phyloP scores from a whole-genome alignment of 805 yeast genomes.

The Kuraishia floccosa region DNA sequence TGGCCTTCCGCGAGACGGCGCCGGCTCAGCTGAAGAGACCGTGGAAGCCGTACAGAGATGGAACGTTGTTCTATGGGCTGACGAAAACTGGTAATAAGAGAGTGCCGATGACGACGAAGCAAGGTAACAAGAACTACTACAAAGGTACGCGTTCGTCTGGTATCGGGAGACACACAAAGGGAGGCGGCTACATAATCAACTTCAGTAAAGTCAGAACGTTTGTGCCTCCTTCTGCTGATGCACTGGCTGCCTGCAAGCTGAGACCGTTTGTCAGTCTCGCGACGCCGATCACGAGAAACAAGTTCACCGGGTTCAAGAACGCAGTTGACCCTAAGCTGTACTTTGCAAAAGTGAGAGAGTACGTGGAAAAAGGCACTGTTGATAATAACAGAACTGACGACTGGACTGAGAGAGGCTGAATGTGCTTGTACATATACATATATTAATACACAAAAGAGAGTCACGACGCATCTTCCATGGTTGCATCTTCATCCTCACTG shows the following conservation, averaged over 20 bases:
- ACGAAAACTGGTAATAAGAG: constrained; percentile 77
- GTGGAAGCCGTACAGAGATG: constrained; percentile 80
- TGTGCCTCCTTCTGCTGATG: constrained; percentile 59
- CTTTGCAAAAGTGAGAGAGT: constrained; percentile 62
- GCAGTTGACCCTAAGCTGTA: constrained; percentile 66
- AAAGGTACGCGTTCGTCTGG: constrained; percentile 97
- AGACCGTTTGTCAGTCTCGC: constrained; percentile 73
- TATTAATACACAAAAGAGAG: too few relatives aligned
- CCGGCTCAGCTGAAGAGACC: constrained; percentile 56
- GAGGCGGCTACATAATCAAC: constrained; percentile 67
- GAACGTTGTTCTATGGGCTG: constrained; percentile 72
- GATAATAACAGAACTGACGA: constrained; percentile 18
- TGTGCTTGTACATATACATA: not conserved
- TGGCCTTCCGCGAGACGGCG: constrained; percentile 34
- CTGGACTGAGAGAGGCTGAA: constrained; percentile 19
- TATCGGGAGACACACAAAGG: constrained; percentile 67
- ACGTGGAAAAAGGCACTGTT: constrained; percentile 59
- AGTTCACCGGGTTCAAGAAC: constrained; percentile 65
- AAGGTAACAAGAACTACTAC: constrained; percentile 88
- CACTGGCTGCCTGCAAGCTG: constrained; percentile 22
- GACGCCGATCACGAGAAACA: constrained; percentile 59
- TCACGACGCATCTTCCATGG: constrained; percentile 1
- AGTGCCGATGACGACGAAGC: constrained; percentile 76
- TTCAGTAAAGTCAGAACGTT: constrained; percentile 86
- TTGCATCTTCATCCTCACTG: constrained; percentile 2